These are phyloP conservation scores for Jacaranda mimosifolia DNA, from an alignment of 257 asterid genomes.

Conservation along the genomic window DNA sequence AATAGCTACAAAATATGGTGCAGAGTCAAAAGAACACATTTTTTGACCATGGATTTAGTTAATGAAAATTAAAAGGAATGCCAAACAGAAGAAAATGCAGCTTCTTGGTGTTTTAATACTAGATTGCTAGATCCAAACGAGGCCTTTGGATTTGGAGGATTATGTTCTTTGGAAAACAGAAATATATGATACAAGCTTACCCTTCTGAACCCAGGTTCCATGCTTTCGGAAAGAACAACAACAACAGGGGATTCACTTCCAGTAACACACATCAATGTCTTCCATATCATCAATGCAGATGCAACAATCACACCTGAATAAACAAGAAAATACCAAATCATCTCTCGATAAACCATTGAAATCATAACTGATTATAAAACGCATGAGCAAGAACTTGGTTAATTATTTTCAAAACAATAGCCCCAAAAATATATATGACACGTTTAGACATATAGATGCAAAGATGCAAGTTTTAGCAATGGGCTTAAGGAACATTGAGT, in stretches of 20 bases:
- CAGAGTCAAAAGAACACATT: neutral
- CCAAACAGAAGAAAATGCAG: neutral
- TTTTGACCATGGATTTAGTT: neutral
- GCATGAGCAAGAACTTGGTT: neutral
- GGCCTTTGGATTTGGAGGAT: neutral
- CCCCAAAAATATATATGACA: neutral
- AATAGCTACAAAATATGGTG: neutral
- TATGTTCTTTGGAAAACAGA: neutral
- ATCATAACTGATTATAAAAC: neutral
- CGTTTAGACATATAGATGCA: neutral
- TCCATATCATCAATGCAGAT: conserved; percentile 74
- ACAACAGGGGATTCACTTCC: conserved; percentile 82
- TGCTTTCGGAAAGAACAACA: conserved; percentile 80
- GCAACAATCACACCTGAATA: conserved; percentile 59
- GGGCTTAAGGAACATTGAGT: neutral
- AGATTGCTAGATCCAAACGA: conserved; percentile 10
- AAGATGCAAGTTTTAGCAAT: neutral
- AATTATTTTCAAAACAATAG: neutral
- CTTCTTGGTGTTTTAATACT: neutral
- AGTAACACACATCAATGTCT: conserved; percentile 57
- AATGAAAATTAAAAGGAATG: conserved; percentile 13
- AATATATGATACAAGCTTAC: conserved; percentile 40
- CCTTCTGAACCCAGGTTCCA: conserved; percentile 84
- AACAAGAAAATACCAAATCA: conserved; percentile 10
- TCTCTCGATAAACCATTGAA: neutral